phyloP scores from a whole-genome alignment of 257 asterid species.

The Rehmannia glutinosa region DNA sequence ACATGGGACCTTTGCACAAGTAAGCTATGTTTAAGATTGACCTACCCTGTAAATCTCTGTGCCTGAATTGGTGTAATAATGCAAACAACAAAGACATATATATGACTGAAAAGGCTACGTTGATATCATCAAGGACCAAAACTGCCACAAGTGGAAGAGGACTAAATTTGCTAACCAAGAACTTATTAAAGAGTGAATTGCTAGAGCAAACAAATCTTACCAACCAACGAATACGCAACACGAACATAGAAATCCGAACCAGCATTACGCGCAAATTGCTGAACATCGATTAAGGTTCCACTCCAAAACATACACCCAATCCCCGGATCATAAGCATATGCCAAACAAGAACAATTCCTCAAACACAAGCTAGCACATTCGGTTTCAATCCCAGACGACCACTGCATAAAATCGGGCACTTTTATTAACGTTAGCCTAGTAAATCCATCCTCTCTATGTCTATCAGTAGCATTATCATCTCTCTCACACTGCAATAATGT shows the following conservation, averaged over 20 bases:
- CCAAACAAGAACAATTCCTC: constrained; percentile 42
- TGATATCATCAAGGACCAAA: too few species aligned
- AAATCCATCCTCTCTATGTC: constrained; percentile 19
- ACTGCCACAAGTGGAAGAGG: too few species aligned
- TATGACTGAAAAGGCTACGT: too few species aligned
- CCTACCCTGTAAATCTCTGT: too few species aligned
- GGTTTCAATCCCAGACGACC: neutral
- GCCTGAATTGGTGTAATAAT: too few species aligned
- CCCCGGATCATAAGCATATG: constrained; percentile 24
- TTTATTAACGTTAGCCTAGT: constrained; percentile 15
- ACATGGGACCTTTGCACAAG: too few species aligned
- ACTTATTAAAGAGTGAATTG: too few species aligned
- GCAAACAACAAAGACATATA: too few species aligned
- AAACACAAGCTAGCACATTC: constrained; percentile 29
- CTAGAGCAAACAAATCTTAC: too few species aligned
- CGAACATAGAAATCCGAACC: constrained; percentile 40
- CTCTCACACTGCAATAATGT: constrained; percentile 18
- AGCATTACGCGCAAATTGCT: constrained; percentile 11
- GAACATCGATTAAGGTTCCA: constrained; percentile 28
- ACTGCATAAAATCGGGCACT: constrained; percentile 22
- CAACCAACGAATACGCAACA: constrained; percentile 26
- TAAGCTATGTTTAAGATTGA: too few species aligned
- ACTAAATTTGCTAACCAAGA: too few species aligned
- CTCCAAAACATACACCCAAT: constrained; percentile 55
- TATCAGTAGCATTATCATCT: constrained; percentile 6